phyloP scores from a whole-genome alignment of 345 rosid species.

The Schrenkiella parvula region DNA sequence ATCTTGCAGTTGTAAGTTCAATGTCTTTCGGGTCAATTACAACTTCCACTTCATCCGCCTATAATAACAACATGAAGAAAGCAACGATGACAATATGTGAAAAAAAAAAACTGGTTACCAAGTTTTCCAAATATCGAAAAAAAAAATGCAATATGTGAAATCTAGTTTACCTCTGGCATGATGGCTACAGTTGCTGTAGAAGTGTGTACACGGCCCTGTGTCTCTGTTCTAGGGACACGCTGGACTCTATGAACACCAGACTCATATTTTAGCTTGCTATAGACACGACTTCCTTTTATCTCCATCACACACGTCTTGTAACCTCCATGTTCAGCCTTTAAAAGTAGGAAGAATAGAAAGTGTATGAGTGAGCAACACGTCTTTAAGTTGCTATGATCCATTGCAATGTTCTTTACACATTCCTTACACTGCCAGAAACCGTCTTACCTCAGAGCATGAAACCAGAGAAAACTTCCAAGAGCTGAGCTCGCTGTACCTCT shows the following conservation, averaged over 20 bases:
- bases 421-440: neutral
- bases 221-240: conserved; percentile 94
- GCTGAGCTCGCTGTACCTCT: conserved; percentile 78
- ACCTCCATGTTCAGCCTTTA: conserved; percentile 91
- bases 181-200: conserved; percentile 98
- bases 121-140: neutral
- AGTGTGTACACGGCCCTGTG: conserved; percentile 95
- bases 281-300: conserved; percentile 77
- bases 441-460: conserved; percentile 76
- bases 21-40: conserved; percentile 91
- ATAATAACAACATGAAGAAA: conserved; percentile 1
- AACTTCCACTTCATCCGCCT: conserved; percentile 97
- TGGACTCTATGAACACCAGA: conserved; percentile 97
- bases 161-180: conserved; percentile 80
- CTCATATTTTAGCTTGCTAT: conserved; percentile 90
- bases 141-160: neutral
- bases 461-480: conserved; percentile 62
- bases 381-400: neutral
- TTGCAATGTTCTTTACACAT: neutral
- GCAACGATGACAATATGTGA: neutral
- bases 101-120: neutral
- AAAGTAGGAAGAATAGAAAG: conserved; percentile 20
- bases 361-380: neutral
- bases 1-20: conserved; percentile 91
- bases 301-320: conserved; percentile 94